Evolutionary conservation across 306 rosid species (phyloP).

Genomic region (Alnus glutinosa): DNA sequence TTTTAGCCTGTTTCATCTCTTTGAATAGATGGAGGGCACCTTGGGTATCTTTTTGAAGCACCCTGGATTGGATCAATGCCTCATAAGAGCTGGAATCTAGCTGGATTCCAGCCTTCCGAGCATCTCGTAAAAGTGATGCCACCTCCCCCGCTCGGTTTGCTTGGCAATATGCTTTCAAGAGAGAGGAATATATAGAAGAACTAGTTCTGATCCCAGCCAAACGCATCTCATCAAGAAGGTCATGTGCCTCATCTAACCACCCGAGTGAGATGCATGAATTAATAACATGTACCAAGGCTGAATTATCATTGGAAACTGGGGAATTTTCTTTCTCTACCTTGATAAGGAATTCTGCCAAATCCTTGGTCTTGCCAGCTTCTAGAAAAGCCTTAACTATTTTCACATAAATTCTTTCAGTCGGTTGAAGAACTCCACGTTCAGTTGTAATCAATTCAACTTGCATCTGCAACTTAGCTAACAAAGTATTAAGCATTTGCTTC

Average conservation of each 20-base stretch:
- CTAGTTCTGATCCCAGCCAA: constrained; percentile 70
- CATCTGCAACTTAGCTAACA: constrained; percentile 65
- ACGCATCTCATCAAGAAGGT: constrained; percentile 86
- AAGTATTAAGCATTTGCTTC: constrained; percentile 48
- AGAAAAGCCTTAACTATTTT: constrained; percentile 78
- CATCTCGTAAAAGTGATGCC: constrained; percentile 73
- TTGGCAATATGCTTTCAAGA: constrained; percentile 76
- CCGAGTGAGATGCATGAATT: constrained; percentile 80
- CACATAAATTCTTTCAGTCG: constrained; percentile 71
- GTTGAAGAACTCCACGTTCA: constrained; percentile 67
- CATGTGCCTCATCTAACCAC: constrained; percentile 90
- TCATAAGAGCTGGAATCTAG: constrained; percentile 72
- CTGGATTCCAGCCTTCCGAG: constrained; percentile 82
- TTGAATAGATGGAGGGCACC: constrained; percentile 74
- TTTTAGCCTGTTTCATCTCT: constrained; percentile 78
- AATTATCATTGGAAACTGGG: constrained; percentile 70
- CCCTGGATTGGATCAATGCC: constrained; percentile 74
- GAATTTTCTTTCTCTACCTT: constrained; percentile 68
- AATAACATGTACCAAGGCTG: constrained; percentile 70
- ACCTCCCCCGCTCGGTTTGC: constrained; percentile 60
- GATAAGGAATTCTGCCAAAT: constrained; percentile 72
- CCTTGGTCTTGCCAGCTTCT: constrained; percentile 76
- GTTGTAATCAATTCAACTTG: constrained; percentile 64
- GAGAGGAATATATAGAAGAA: constrained; percentile 67
- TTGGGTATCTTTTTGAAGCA: constrained; percentile 65